Base-by-base conservation (phyloP, 192 early-diverging fungal species). In the Coemansia sp. region DNA sequence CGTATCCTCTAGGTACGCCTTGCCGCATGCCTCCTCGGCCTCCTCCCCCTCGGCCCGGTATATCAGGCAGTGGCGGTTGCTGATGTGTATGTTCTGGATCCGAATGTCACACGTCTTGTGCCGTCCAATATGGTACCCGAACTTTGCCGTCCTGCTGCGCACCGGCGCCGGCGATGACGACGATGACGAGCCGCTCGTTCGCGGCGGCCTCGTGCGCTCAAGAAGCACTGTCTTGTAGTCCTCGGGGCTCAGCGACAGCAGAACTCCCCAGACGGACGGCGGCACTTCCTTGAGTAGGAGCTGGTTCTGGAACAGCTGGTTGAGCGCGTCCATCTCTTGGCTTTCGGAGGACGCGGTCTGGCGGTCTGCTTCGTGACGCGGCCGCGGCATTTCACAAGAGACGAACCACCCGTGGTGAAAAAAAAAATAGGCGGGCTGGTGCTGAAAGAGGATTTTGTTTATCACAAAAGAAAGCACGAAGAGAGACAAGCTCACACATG, bases 61-160 rank as follows among this genome's bases (percentile, higher is more conserved):
- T 13, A 77, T 77, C 7, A 72, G 61, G 45, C 75, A 77, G 47
- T 77, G 75, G 1, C 62, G 60, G 62, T 77, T 77, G 65, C 75
- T 77, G 39, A 77, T 65, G 36, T 72, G 67, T 7, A 47, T 47
- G 54, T 72, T 67, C 36, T 65, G 46, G 41, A 77, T 60, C 18
- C 60, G 64, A 4, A 77, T 54, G 34, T 77, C 65, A 44, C 75
- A 77, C 9, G 56, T 46, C 47, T 67, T 70, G 64, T 77, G 75
- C 14, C 75, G 59, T 19, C 75, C 75, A 36, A 77, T 62, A 35
- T 60, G 44, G 44, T 77, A 77, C 1, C 75, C 75, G 46, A 70
- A 67, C 47, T 50, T 61, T 8, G 48, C 38, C 19, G 44, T 25
- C n/a, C n/a, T n/a, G 46, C 44, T 29, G 2, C 36, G 21, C n/a